Base-by-base conservation (phyloP, 164 flowering plant species). In the Amborella trichopoda region DNA sequence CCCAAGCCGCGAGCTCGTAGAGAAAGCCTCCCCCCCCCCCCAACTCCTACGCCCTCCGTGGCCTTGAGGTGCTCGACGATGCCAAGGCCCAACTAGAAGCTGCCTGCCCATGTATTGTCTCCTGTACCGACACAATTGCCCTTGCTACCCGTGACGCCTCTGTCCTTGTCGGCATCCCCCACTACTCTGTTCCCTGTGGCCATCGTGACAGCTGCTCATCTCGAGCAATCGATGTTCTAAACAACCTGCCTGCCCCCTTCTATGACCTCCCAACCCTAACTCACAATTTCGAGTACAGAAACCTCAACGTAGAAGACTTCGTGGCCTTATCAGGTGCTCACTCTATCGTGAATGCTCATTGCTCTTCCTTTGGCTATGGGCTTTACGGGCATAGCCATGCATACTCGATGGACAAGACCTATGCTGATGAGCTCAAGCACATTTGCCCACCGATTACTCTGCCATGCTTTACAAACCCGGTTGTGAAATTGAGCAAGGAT, bases 61-160 rank as follows among this genome's bases (percentile, higher is more conserved):
- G 77, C 13, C 72, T 51, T 18, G 77, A 65, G 22, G 77, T 70
- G 44, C 65, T 75, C 5, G 75, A 75, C 53, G 42, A 60, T 50
- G 62, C 69, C 23, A 75, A 75, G 53, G 26, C 71, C 21, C 49
- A 26, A 0, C 69, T 75, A 1, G 81, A 75, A 49, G 54, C 66
- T 1, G 50, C 60, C 2, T 73, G 79, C 55, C 44, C 38, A 6
- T 63, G 53, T 22, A 55, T 61, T 1, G 79, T 73, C 2, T 71
- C 79, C 17, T 76, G 74, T 59, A 75, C 77, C 0, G 77, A 72
- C 53, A 63, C 70, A 23, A 57, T 72, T 19, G 73, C 81, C 4
- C 54, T 75, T 16, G 58, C 65, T n/a, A 26, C 60, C 37, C 50
- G 63, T 11, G 70, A 57, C 5, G 61, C 65, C 9, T 34, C 46